Percentiles rank a stretch among this genome's conserved stretches.
phyloP scores from a whole-genome alignment of 148 eudicot species.

The Spergularia marina region DNA sequence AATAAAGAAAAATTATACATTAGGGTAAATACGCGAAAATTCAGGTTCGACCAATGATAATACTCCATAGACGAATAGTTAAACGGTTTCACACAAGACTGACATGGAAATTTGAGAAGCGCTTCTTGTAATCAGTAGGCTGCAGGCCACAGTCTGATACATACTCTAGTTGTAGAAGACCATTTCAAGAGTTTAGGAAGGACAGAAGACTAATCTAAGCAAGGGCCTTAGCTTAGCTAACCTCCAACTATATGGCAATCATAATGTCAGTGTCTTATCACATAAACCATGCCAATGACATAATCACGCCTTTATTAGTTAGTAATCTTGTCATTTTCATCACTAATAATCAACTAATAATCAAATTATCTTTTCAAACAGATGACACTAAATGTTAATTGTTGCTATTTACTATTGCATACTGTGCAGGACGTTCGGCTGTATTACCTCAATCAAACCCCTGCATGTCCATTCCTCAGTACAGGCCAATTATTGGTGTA shows the following conservation, averaged over 20 bases:
- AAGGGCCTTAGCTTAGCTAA: not conserved
- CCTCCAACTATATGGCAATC: conserved; percentile 9
- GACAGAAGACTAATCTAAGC: not conserved
- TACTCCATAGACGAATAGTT: not conserved
- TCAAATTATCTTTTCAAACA: not conserved
- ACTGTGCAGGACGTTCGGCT: not conserved
- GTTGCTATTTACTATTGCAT: conserved; percentile 12
- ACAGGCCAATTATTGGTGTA: not conserved
- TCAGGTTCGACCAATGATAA: not conserved
- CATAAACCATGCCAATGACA: conserved; percentile 16
- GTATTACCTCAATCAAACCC: conserved; percentile 13
- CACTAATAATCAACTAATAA: not conserved
- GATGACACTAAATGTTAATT: not conserved
- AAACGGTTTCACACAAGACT: no score
- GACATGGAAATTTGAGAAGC: no score
- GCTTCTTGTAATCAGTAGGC: no score
- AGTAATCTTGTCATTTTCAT: conserved; percentile 5
- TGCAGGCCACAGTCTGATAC: not conserved
- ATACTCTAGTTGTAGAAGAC: not conserved
- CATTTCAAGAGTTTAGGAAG: not conserved
- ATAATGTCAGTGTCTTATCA: conserved; percentile 3
- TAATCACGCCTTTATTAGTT: conserved; percentile 4
- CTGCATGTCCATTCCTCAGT: not conserved
- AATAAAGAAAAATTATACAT: not conserved
- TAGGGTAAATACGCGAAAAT: no score